Percentiles rank a stretch among this genome's conserved stretches.
These are phyloP conservation scores for Erysimum pusillum DNA, from an alignment of 441 rosid species.

Conservation along the genomic window DNA sequence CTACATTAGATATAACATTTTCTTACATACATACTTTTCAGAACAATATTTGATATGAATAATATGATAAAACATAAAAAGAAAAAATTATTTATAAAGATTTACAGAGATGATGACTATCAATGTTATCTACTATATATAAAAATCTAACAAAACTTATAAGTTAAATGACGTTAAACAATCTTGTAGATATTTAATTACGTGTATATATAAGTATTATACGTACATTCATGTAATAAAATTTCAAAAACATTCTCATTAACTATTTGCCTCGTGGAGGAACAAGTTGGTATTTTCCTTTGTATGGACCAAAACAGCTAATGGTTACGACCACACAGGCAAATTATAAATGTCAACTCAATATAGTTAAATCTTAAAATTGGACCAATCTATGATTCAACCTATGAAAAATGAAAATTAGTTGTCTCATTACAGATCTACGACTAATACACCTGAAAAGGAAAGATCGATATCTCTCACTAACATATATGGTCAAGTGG, in stretches of 20 bases:
- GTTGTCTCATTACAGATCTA: not conserved
- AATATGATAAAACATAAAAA: not conserved
- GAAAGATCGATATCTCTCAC: not conserved
- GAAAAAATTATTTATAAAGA: not conserved
- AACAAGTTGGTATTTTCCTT: slow-evolving; percentile 16
- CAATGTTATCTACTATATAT: not conserved
- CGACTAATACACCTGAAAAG: slow-evolving; percentile 16
- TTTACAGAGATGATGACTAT: not conserved
- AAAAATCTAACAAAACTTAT: not conserved
- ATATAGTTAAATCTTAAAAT: slow-evolving; percentile 4
- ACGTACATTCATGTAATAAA: slow-evolving; percentile 1
- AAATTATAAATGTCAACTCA: slow-evolving; percentile 25
- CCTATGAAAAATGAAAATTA: slow-evolving; percentile 17
- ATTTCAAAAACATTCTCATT: not conserved
- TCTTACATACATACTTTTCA: not conserved
- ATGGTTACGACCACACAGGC: slow-evolving; percentile 23
- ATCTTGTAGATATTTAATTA: not conserved
- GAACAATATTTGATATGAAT: not conserved
- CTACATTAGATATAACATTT: not conserved
- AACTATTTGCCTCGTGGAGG: slow-evolving; percentile 8
- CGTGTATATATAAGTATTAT: not conserved
- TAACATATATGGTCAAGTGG: slow-evolving; percentile 10
- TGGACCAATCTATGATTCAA: slow-evolving; percentile 30
- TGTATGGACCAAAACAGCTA: slow-evolving; percentile 19
- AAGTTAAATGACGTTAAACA: not conserved